phyloP scores from a whole-genome alignment of 2,329 filamentous ascomycete genomes.

The Cordyceps fumosorosea region DNA sequence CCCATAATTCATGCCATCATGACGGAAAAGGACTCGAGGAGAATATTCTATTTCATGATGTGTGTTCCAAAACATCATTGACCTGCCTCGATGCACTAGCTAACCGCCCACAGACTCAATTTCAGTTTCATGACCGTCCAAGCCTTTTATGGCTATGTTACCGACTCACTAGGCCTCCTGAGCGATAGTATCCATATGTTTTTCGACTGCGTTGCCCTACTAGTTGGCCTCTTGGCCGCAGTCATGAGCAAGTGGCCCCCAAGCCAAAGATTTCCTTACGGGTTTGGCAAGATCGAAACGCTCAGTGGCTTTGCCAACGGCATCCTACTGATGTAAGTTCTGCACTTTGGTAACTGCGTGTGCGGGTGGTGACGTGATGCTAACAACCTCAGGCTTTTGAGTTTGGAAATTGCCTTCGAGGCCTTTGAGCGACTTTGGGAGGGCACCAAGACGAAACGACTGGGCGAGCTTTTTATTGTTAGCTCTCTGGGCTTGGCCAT shows the following conservation, averaged over 20 bases:
- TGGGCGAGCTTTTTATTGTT: conserved; percentile 82
- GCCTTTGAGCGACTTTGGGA: conserved; percentile 82
- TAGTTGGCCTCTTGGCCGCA: conserved; percentile 83
- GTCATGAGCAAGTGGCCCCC: conserved; percentile 97
- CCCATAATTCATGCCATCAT: conserved; percentile 82
- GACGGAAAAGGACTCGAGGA: conserved; percentile 82
- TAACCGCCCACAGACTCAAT: conserved; percentile 60
- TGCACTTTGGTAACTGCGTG: neutral
- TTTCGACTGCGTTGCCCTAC: conserved; percentile 90
- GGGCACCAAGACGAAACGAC: conserved; percentile 73
- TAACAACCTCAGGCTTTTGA: conserved; percentile 61
- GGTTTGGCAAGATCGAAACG: conserved; percentile 94
- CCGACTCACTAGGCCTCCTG: conserved; percentile 87
- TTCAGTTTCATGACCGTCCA: conserved; percentile 93
- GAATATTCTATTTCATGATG: conserved; percentile 97
- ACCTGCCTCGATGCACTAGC: conserved; percentile 13
- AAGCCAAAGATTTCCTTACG: conserved; percentile 83
- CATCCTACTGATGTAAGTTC: conserved; percentile 75
- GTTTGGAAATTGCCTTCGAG: conserved; percentile 92
- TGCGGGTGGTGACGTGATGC: neutral
- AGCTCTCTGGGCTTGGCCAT: conserved; percentile 81
- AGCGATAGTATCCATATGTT: conserved; percentile 99
- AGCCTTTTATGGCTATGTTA: conserved; percentile 87
- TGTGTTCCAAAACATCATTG: conserved; percentile 33
- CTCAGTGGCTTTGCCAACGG: conserved; percentile 95